Conservation (phyloP, 2,329 filamentous ascomycete species). For the Claviceps cyperi region DNA sequence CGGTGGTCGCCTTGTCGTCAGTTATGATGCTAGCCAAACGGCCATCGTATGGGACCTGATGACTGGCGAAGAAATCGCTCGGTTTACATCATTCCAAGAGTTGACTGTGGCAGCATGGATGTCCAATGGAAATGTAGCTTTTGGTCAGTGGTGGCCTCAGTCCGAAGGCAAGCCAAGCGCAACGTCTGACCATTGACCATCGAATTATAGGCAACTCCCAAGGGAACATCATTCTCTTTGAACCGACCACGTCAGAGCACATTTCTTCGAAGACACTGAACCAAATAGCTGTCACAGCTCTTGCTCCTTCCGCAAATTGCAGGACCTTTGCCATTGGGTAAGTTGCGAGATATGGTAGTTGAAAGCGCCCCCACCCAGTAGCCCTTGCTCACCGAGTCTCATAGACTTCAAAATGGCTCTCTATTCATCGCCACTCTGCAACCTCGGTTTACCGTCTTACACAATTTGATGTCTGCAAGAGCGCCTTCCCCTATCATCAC, state of each 20-base stretch:
- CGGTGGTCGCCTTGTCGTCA: conserved; percentile 74
- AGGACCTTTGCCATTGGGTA: conserved; percentile 94
- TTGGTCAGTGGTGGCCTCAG: conserved; percentile 48
- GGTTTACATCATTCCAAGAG: conserved; percentile 85
- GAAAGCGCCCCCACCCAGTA: background rate
- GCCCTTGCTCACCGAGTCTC: conserved; percentile 6
- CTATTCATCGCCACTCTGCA: conserved; percentile 80
- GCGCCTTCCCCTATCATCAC: conserved; percentile 77
- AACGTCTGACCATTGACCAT: conserved; percentile 1
- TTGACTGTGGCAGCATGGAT: conserved; percentile 84
- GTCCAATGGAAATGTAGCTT: conserved; percentile 91
- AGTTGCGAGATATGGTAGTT: conserved; percentile 10
- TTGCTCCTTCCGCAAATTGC: conserved; percentile 81
- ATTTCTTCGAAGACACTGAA: conserved; percentile 78
- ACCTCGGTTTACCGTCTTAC: conserved; percentile 83
- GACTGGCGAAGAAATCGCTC: conserved; percentile 76
- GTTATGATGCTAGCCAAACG: conserved; percentile 80
- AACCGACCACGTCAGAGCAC: conserved; percentile 84
- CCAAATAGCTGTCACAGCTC: conserved; percentile 85
- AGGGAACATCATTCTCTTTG: conserved; percentile 87
- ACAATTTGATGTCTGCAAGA: conserved; percentile 75
- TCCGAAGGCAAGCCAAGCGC: background rate
- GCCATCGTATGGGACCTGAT: conserved; percentile 95
- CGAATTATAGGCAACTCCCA: conserved; percentile 61
- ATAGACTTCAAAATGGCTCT: conserved; percentile 86